A percentile compares a stretch with the other conserved stretches of the same genome.
These are phyloP conservation scores for Alternaria infectoria DNA, from an alignment of 2,329 filamentous ascomycete genomes.

Conservation along the genomic window DNA sequence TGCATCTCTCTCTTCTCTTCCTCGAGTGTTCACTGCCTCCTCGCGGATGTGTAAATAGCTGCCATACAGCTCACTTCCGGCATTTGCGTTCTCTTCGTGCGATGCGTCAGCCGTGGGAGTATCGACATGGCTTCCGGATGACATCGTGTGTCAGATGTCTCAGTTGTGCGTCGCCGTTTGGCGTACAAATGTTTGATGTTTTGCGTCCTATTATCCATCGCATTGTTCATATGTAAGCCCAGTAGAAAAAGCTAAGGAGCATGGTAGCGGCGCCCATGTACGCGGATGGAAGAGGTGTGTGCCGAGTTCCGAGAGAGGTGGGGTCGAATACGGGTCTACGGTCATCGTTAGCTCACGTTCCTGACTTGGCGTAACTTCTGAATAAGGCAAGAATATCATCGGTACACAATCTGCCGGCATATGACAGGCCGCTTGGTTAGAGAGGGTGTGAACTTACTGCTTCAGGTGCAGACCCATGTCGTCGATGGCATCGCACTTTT, in stretches of 20 bases:
- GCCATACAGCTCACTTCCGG: not conserved
- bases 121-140: not conserved
- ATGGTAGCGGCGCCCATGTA: conserved; percentile 8
- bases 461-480: conserved; percentile 36
- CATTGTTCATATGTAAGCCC: conserved; percentile 15
- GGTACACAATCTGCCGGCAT: not conserved
- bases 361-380: not conserved
- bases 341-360: conserved; percentile 16
- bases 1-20: not conserved
- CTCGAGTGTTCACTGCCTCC: not conserved
- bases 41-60: not conserved
- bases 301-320: conserved; percentile 5
- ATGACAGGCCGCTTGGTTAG: not conserved
- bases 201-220: not conserved
- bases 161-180: not conserved
- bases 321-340: not conserved
- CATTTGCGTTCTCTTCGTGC: not conserved
- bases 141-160: not conserved
- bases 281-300: conserved; percentile 6
- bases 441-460: conserved; percentile 31
- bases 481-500: conserved; percentile 32
- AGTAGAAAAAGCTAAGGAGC: conserved; percentile 16
- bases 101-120: not conserved
- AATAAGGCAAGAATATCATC: not conserved
- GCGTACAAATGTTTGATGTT: not conserved